Base-by-base conservation (phyloP, 306 rosid genomes). In the Rosa lucieae region DNA sequence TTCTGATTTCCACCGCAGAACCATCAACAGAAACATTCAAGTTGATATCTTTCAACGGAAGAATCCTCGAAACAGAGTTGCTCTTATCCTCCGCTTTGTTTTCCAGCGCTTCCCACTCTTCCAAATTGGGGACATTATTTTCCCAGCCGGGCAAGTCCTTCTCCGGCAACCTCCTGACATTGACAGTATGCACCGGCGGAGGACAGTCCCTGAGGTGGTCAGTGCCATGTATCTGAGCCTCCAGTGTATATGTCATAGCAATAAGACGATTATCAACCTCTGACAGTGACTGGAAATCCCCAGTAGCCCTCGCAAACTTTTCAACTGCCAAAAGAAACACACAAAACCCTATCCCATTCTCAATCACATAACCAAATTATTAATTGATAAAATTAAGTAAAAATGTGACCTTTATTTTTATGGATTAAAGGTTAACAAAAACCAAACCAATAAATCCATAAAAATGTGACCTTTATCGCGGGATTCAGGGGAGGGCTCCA, bases 121-220 rank as follows among this genome's bases (percentile, higher is more conserved):
- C 75, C 85, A 91, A 81, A 90, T 90, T 92, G 9, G 97, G 90
- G 15, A 95, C 99, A 67, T 91, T 95, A n/a, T 85, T 78, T 37
- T 97, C 99, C 99, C 98, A 95, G 5, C 99, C 98, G 0, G 97
- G 98, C 96, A 93, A 23, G 43, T 93, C 99, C 88, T 95, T 95
- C 92, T 95, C 96, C 0, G 89, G 96, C 65, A 95, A 80, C 84
- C 96, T 87, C 89, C 78, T 89, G 20, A 88, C 91, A 65, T 74
- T 75, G 67, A 81, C 76, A 47, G 72, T 78, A 58, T 94, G 96
- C 5, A 94, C 88, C 10, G 96, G 94, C 5, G 96, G 96, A 18
- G 97, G 97, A 7, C 78, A 83, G 40, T 92, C 97, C 82, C 94
- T 86, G 56, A 94, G 89, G 67, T 89, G 93, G 14, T 82, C 84